Conservation (phyloP, 768 basidiomycete species). For the Rhodocollybia butyracea region DNA sequence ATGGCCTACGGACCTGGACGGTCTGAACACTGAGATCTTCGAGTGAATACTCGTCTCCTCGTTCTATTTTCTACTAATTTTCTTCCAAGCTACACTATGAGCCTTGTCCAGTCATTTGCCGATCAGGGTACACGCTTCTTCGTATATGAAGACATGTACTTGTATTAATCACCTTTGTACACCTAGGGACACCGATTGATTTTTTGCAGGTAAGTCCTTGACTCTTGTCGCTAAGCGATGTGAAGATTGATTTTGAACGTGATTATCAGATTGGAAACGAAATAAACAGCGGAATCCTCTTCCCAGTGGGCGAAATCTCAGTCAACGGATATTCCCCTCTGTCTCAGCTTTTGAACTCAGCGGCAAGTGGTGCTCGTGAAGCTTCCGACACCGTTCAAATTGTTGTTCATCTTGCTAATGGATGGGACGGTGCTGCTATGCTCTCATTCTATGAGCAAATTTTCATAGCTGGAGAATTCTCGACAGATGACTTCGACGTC, state of each 20-base stretch:
- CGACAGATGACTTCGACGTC: constrained; percentile 48
- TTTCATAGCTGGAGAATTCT: constrained; percentile 50
- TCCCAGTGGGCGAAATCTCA: constrained; percentile 56
- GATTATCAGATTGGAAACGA: constrained; percentile 55
- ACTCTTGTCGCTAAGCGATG: background rate
- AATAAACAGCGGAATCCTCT: constrained; percentile 62
- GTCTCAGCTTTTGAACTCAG: constrained; percentile 60
- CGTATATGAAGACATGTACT: no score
- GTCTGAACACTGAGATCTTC: constrained; percentile 51
- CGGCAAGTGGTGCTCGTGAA: constrained; percentile 47
- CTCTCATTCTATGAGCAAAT: constrained; percentile 49
- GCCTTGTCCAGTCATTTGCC: constrained; percentile 46
- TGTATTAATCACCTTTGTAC: no score
- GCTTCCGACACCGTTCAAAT: constrained; percentile 41
- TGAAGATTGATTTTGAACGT: background rate
- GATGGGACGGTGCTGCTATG: constrained; percentile 48
- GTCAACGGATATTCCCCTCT: constrained; percentile 47
- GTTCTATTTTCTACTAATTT: background rate
- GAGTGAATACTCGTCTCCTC: background rate
- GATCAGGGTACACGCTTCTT: no score
- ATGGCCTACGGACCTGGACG: constrained; percentile 31
- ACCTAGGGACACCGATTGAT: constrained; percentile 50
- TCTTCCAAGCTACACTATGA: constrained; percentile 44
- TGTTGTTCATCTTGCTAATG: constrained; percentile 61
- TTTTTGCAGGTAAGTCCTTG: constrained; percentile 43